Percentiles rank a stretch among this genome's conserved stretches.
These are phyloP conservation scores for Claviceps pusilla DNA, from an alignment of 2,329 filamentous ascomycete species.

Conservation along the genomic window DNA sequence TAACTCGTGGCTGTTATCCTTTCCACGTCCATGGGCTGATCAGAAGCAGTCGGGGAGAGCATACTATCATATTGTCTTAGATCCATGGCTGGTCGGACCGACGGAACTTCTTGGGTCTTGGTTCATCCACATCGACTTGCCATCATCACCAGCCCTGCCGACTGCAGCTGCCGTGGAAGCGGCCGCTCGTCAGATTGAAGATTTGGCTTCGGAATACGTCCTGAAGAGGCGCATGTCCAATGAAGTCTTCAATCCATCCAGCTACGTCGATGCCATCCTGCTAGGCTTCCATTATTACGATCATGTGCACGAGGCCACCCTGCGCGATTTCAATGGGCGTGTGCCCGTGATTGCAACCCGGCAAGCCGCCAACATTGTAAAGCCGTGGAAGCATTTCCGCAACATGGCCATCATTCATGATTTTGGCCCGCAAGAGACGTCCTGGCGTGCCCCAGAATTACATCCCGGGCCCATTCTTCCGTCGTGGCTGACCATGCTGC, in stretches of 20 bases:
- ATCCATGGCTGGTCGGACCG: conserved; percentile 19
- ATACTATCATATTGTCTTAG: conserved; percentile 19
- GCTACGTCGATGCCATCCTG: conserved; percentile 6
- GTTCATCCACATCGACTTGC: conserved; percentile 11
- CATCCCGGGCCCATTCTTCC: conserved; percentile 3
- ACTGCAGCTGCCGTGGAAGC: conserved; percentile 4
- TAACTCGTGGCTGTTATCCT: conserved; percentile 20
- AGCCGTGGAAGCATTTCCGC: conserved; percentile 6
- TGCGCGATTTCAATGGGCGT: conserved; percentile 3
- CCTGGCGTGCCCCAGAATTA: conserved; percentile 2
- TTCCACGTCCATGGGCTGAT: conserved; percentile 15
- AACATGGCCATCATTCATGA: conserved; percentile 3
- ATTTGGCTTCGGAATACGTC: conserved; percentile 5
- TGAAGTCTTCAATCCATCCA: conserved; percentile 6
- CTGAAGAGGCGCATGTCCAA: conserved; percentile 6
- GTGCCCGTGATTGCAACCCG: conserved; percentile 6
- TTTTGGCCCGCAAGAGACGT: background rate
- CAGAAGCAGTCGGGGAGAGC: conserved; percentile 8
- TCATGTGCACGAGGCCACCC: conserved; percentile 6
- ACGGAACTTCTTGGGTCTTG: conserved; percentile 8
- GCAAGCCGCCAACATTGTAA: conserved; percentile 5
- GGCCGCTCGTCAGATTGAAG: conserved; percentile 6
- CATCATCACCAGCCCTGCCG: conserved; percentile 5
- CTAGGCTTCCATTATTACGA: conserved; percentile 6
- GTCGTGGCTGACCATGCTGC: conserved; percentile 5